A percentile compares a stretch with the other conserved stretches of the same genome.
These are phyloP conservation scores for Colletotrichum musicola DNA, from an alignment of 2,329 filamentous ascomycete species.

Conservation along the genomic window DNA sequence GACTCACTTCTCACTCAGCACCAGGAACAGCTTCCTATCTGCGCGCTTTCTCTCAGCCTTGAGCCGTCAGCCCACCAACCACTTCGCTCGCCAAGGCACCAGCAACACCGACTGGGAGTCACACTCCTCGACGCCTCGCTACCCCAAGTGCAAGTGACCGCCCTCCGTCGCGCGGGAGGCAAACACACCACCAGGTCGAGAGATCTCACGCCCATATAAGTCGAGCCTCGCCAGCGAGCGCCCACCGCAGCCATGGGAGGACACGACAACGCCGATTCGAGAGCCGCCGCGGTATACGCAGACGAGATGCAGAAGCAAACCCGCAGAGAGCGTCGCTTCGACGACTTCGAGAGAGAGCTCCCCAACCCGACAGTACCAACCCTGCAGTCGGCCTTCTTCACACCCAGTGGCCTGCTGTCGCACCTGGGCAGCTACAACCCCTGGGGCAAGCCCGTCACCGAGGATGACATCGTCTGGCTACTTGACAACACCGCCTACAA, in stretches of 20 bases:
- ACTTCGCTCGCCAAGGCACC: conserved; percentile 32
- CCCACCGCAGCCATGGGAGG: conserved; percentile 20
- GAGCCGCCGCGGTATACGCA: conserved; percentile 45
- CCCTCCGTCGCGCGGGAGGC: conserved; percentile 1
- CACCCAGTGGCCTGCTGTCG: conserved; percentile 57
- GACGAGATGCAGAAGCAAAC: conserved; percentile 64
- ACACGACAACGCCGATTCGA: conserved; percentile 23
- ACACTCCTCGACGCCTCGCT: conserved; percentile 4
- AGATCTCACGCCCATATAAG: conserved; percentile 11
- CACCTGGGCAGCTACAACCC: conserved; percentile 68
- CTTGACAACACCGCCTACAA: conserved; percentile 90
- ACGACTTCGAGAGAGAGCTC: conserved; percentile 63
- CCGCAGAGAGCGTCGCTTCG: conserved; percentile 62
- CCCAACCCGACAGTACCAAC: conserved; percentile 49
- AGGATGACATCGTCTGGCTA: conserved; percentile 84
- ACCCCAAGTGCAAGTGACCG: conserved; percentile 34
- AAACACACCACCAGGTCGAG: neutral
- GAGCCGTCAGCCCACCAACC: conserved; percentile 37
- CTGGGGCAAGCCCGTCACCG: conserved; percentile 69
- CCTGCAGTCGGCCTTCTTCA: conserved; percentile 47
- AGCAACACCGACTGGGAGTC: conserved; percentile 21
- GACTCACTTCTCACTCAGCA: neutral
- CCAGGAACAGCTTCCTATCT: conserved; percentile 11
- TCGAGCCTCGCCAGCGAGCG: neutral
- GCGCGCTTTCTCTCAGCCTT: conserved; percentile 19